These are phyloP conservation scores for Venturiaceae sp. DNA, from an alignment of 2,329 filamentous ascomycete species.

Conservation along the genomic window DNA sequence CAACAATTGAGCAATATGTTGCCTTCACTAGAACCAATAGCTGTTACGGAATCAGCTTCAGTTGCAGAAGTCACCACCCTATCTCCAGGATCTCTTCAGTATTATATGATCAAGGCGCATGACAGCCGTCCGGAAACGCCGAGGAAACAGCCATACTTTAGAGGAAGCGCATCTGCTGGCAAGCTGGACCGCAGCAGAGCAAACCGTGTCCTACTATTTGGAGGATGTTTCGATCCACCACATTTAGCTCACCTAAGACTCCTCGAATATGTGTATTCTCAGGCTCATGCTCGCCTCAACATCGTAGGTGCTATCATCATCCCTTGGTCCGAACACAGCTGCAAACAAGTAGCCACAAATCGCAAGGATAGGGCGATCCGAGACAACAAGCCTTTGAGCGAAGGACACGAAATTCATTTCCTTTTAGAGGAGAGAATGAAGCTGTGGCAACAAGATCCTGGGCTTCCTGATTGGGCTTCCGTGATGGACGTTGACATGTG, in stretches of 20 bases:
- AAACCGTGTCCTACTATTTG: not conserved
- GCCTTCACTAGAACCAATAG: too few relatives aligned
- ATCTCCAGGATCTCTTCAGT: not conserved
- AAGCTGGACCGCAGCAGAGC: not conserved
- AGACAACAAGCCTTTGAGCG: not conserved
- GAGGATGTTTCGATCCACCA: not conserved
- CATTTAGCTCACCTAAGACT: not conserved
- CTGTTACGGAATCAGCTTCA: too few relatives aligned
- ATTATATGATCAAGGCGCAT: not conserved
- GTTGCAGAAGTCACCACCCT: not conserved
- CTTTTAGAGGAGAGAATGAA: not conserved
- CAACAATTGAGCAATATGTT: too few relatives aligned
- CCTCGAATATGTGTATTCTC: not conserved
- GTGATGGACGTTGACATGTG: not conserved
- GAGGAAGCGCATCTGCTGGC: not conserved
- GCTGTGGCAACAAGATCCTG: not conserved
- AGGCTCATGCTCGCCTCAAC: not conserved
- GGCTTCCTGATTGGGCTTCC: not conserved
- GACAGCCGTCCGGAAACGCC: not conserved
- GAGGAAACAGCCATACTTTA: not conserved
- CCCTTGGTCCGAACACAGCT: not conserved
- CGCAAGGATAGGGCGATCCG: not conserved
- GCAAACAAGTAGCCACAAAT: not conserved
- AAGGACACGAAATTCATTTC: not conserved
- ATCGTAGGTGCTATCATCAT: not conserved